Evolutionary conservation across 352 stramenopile genomes (phyloP).

Genomic region (Phytophthora meadii): DNA sequence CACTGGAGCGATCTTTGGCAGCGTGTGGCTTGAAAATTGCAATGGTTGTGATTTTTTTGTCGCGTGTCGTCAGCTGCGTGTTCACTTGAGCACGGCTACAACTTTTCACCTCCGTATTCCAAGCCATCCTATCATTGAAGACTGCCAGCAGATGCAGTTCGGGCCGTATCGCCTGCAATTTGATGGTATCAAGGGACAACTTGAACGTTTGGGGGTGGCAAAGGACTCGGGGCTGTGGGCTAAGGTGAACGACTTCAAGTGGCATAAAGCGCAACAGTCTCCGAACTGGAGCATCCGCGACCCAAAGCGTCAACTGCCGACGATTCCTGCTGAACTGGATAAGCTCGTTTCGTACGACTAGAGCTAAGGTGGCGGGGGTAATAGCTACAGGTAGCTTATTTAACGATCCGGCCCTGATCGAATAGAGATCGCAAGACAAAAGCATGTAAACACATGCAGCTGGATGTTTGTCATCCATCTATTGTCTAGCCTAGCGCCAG

Average conservation of each 20-base stretch:
- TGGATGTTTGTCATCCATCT: constrained; percentile 31
- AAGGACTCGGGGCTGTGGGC: constrained; percentile 78
- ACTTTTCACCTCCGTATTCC: constrained; percentile 84
- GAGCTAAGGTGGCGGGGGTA: neutral
- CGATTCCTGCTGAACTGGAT: constrained; percentile 45
- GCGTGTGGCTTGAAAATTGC: constrained; percentile 87
- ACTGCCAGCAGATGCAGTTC: constrained; percentile 87
- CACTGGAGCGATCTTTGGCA: constrained; percentile 80
- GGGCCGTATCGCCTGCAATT: constrained; percentile 79
- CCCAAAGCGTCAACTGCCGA: constrained; percentile 49
- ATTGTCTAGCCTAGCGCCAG: constrained; percentile 18
- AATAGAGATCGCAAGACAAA: constrained; percentile 17
- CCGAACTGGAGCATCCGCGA: constrained; percentile 85
- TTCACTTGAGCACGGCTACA: constrained; percentile 75
- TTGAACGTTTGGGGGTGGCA: constrained; percentile 59
- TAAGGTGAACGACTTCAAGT: constrained; percentile 94
- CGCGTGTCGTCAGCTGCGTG: constrained; percentile 85
- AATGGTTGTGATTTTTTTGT: constrained; percentile 81
- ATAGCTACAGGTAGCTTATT: constrained; percentile 22
- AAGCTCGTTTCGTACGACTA: constrained; percentile 47
- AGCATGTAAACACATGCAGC: constrained; percentile 39
- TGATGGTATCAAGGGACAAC: constrained; percentile 60
- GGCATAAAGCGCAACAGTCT: constrained; percentile 87
- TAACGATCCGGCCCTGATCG: constrained; percentile 18
- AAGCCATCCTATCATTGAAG: constrained; percentile 92